These are phyloP conservation scores for Millerago galiae DNA, from an alignment of 805 yeast species.

Conservation along the genomic window DNA sequence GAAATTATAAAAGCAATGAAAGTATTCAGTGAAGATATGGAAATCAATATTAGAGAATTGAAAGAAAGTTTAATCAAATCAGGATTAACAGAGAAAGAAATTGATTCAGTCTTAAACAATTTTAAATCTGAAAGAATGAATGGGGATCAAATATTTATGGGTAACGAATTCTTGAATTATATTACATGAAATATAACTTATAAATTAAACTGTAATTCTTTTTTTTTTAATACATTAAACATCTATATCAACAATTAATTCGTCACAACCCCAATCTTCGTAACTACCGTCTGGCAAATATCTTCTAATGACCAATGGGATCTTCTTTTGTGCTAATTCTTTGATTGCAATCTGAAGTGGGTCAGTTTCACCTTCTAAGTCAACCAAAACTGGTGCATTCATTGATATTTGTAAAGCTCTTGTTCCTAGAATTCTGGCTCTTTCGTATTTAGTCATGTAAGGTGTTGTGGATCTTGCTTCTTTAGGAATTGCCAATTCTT, in stretches of 20 bases:
- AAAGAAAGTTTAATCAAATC: constrained; percentile 40
- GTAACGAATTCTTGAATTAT: constrained; percentile 52
- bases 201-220: background rate
- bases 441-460: constrained; percentile 97
- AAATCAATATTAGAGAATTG: constrained; percentile 43
- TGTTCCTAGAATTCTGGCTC: constrained; percentile 96
- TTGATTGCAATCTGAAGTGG: constrained; percentile 97
- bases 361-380: constrained; percentile 98
- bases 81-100: constrained; percentile 35
- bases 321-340: constrained; percentile 89
- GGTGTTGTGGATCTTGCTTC: constrained; percentile 94
- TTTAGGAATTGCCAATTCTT: constrained; percentile 81
- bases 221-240: constrained; percentile 10
- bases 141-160: constrained; percentile 54
- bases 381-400: constrained; percentile 98
- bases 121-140: constrained; percentile 50
- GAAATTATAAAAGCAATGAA: constrained; percentile 55
- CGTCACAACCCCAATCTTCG: constrained; percentile 99
- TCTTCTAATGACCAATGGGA: constrained; percentile 92
- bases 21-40: constrained; percentile 39
- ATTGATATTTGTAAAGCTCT: constrained; percentile 95
- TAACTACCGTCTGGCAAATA: constrained; percentile 94
- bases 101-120: constrained; percentile 45
- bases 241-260: constrained; percentile 75
- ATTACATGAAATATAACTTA: constrained; percentile 8